Percentiles rank a stretch among this genome's conserved stretches.
These are phyloP conservation scores for Gigaspora rosea DNA, from an alignment of 192 early-diverging fungal genomes.

Conservation along the genomic window DNA sequence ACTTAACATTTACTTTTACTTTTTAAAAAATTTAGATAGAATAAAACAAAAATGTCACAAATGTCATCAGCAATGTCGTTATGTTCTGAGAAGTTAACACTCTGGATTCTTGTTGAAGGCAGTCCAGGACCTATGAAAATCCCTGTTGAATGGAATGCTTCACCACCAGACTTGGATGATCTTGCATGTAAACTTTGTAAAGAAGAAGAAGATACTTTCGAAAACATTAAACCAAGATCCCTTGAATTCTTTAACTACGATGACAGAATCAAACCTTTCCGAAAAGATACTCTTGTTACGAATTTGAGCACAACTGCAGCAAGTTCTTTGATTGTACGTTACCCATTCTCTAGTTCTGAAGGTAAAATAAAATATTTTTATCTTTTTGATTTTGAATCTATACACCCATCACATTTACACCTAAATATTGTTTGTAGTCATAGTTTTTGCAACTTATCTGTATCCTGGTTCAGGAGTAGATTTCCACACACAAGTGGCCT, in stretches of 20 bases:
- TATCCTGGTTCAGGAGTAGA: not conserved
- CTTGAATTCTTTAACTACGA: conserved; percentile 14
- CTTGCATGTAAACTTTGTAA: conserved; percentile 9
- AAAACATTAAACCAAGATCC: not conserved
- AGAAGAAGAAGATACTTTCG: not conserved
- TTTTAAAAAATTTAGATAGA: too few species aligned
- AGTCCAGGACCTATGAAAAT: too few species aligned
- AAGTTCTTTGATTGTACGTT: conserved; percentile 5
- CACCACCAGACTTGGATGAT: not conserved
- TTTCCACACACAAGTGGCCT: not conserved
- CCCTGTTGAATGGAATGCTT: too few species aligned
- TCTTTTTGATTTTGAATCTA: not conserved
- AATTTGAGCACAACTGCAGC: conserved; percentile 1
- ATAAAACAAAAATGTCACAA: too few species aligned
- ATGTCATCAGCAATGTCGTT: too few species aligned
- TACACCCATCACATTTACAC: not conserved
- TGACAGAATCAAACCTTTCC: not conserved
- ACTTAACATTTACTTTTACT: too few species aligned
- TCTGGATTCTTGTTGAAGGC: too few species aligned
- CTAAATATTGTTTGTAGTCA: conserved; percentile 11
- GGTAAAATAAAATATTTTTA: conserved; percentile 1
- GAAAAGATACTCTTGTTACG: not conserved
- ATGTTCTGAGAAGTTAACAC: too few species aligned
- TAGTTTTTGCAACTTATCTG: not conserved
- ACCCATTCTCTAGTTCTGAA: not conserved